Base-by-base conservation (phyloP, 306 rosid species). In the Prosopis cineraria region DNA sequence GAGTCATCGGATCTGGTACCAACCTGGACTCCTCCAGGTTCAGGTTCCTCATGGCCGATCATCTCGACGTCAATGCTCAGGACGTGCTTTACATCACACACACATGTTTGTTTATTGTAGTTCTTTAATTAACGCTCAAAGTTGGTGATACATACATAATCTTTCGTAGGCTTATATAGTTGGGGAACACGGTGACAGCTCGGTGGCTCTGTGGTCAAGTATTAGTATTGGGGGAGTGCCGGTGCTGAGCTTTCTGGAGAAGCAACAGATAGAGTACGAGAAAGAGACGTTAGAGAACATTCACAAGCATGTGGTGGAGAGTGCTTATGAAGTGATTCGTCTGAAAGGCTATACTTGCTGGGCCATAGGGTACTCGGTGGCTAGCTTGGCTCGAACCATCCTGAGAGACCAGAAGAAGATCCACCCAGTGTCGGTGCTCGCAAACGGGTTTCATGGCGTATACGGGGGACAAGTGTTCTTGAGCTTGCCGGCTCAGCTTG, bases 131-230 rank as follows among this genome's bases (percentile, higher is more conserved):
- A n/a, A n/a, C n/a, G n/a, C n/a, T n/a, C n/a, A n/a, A n/a, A n/a
- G n/a, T n/a, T n/a, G n/a, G n/a, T n/a, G n/a, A n/a, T n/a, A n/a
- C n/a, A n/a, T n/a, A n/a, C n/a, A n/a, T n/a, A n/a, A n/a, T n/a
- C 6, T 53, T 50, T 48, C 80, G 78, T 64, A 91, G 98, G 97
- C 98, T 7, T 89, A 77, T 83, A 91, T 94, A 63, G 82, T 94
- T 2, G 98, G 98, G 71, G 98, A 94, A 79, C 98, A 94, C 4
- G 98, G 98, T 2, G 98, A 94, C 63, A 94, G 96, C 80, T 94
- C 98, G 3, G 98, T 94, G 93, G 98, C 98, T 2, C 78, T 94
- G 10, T 94, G 98, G 97, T 91, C 96, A 0, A 88, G 97, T 86
- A 94, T 94, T 0, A 91, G 96, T 55, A 44, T 94, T 0, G 97